Conservation (phyloP, 768 basidiomycete genomes). For the Lactarius psammicola region DNA sequence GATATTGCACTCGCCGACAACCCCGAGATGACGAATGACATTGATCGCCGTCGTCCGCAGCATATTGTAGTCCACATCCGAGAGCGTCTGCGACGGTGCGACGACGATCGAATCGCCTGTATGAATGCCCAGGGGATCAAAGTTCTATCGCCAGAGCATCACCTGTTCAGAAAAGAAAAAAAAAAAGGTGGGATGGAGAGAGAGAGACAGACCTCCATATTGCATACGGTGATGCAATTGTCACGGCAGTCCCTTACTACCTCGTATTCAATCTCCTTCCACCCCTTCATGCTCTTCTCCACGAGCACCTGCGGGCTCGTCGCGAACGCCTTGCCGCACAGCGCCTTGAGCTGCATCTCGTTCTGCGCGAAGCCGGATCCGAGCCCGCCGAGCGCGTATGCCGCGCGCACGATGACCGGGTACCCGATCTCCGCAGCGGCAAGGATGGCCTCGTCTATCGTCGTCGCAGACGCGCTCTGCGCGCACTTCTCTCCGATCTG, state of each 20-base stretch:
- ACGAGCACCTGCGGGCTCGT: slow-evolving; percentile 98
- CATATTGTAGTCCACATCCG: slow-evolving; percentile 99
- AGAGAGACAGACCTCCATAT: slow-evolving; percentile 88
- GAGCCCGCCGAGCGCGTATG: slow-evolving; percentile 93
- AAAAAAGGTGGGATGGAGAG: not conserved
- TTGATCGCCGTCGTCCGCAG: slow-evolving; percentile 97
- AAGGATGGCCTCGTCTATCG: slow-evolving; percentile 72
- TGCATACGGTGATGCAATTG: slow-evolving; percentile 99
- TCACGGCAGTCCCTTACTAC: slow-evolving; percentile 97
- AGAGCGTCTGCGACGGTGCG: slow-evolving; percentile 96
- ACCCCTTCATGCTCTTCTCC: slow-evolving; percentile 99
- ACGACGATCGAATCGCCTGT: slow-evolving; percentile 99
- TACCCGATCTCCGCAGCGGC: slow-evolving; percentile 87
- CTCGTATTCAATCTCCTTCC: slow-evolving; percentile 99
- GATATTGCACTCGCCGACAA: slow-evolving; percentile 98
- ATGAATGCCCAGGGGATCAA: slow-evolving; percentile 97
- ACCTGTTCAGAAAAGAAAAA: not conserved
- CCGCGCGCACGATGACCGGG: slow-evolving; percentile 95
- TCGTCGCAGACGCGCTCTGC: slow-evolving; percentile 85
- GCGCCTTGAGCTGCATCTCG: slow-evolving; percentile 80
- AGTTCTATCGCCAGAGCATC: slow-evolving; percentile 76
- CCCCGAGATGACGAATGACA: slow-evolving; percentile 97
- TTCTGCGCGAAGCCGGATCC: slow-evolving; percentile 97
- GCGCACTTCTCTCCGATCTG: slow-evolving; percentile 96
- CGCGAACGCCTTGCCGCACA: slow-evolving; percentile 94